Evolutionary conservation across 2,329 filamentous ascomycete genomes (phyloP).

Genomic region (Aureobasidium sp.): DNA sequence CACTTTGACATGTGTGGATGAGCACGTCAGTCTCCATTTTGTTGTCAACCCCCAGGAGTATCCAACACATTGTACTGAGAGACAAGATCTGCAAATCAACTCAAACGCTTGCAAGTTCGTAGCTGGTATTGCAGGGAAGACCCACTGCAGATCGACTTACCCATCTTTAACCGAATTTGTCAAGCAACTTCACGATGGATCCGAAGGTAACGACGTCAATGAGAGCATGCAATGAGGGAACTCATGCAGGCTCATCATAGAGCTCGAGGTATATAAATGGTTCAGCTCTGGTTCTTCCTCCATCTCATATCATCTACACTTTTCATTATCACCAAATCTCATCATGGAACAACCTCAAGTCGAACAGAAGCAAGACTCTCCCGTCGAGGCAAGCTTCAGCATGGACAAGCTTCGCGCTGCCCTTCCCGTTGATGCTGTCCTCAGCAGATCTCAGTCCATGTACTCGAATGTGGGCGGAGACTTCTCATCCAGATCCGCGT

Average conservation of each 20-base stretch:
- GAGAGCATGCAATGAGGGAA: neutral
- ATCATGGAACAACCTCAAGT: neutral
- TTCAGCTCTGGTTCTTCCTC: neutral
- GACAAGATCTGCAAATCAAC: neutral
- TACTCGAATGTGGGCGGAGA: neutral
- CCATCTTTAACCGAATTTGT: neutral
- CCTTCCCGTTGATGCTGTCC: constrained; percentile 7
- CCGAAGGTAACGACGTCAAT: neutral
- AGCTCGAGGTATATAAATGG: neutral
- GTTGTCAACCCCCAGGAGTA: neutral
- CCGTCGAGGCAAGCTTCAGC: neutral
- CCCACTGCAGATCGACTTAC: neutral
- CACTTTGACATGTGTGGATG: neutral
- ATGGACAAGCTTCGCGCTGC: constrained; percentile 10
- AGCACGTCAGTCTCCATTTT: neutral
- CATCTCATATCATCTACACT: too few relatives aligned
- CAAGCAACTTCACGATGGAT: neutral
- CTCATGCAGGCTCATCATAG: neutral
- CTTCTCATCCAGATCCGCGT: neutral
- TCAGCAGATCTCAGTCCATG: constrained; percentile 7
- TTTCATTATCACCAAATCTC: neutral
- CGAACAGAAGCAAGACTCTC: neutral
- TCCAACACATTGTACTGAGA: neutral
- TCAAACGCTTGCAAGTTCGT: neutral
- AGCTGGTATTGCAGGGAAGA: neutral